These are phyloP conservation scores for Ganoderma leucocontextum DNA, from an alignment of 1,284 basidiomycete genomes.

Conservation along the genomic window DNA sequence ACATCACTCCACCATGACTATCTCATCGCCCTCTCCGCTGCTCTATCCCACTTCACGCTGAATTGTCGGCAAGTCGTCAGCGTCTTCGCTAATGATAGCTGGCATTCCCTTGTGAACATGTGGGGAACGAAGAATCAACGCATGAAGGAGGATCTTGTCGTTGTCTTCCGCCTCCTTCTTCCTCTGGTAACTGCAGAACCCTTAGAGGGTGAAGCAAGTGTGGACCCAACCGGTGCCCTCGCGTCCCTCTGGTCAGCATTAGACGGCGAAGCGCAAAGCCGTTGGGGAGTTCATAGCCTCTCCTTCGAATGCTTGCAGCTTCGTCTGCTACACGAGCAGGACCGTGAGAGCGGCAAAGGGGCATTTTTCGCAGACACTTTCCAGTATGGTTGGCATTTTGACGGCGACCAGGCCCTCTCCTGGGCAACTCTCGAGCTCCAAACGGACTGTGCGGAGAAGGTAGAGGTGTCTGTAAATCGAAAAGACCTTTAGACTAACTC, in stretches of 20 bases:
- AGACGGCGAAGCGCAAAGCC: constrained; percentile 67
- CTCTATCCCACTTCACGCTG: constrained; percentile 76
- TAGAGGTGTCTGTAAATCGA: constrained; percentile 41
- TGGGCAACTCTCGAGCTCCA: constrained; percentile 90
- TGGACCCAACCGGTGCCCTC: constrained; percentile 48
- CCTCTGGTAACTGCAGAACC: constrained; percentile 65
- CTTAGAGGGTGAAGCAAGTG: constrained; percentile 11
- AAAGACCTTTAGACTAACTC: neutral
- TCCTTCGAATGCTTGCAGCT: constrained; percentile 72
- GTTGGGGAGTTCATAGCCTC: constrained; percentile 69
- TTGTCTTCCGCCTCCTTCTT: constrained; percentile 73
- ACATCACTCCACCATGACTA: constrained; percentile 81
- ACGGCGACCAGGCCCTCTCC: constrained; percentile 70
- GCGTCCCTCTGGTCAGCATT: constrained; percentile 62
- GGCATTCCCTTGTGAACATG: constrained; percentile 70
- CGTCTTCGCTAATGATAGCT: constrained; percentile 65
- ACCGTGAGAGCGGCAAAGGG: constrained; percentile 25
- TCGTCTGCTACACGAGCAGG: constrained; percentile 46
- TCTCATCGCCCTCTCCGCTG: constrained; percentile 70
- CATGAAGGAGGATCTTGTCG: constrained; percentile 73
- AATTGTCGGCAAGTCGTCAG: constrained; percentile 71
- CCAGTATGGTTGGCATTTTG: constrained; percentile 77
- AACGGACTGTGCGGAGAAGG: constrained; percentile 80
- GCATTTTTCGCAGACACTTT: constrained; percentile 74
- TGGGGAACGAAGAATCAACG: constrained; percentile 81